Conservation (phyloP, 164 flowering plant species). For the Stephania cephalantha region DNA sequence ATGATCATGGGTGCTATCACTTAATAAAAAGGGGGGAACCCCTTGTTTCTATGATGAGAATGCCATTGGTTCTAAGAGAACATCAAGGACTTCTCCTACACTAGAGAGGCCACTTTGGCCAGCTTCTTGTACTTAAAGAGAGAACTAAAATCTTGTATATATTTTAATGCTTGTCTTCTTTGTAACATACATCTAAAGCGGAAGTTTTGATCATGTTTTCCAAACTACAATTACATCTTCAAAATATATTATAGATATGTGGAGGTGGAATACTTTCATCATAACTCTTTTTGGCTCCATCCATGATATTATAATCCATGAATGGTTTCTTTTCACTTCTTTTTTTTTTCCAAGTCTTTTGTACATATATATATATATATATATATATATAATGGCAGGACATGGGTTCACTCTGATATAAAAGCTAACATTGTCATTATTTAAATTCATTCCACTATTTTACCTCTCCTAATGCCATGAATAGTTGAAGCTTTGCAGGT, state of each 20-base stretch:
- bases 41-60: background rate
- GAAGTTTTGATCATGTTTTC: constrained; percentile 3
- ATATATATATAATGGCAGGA: background rate
- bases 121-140: background rate
- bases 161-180: background rate
- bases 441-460: too few species aligned
- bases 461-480: background rate
- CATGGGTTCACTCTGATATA: background rate
- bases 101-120: background rate
- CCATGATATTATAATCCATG: background rate
- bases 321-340: background rate
- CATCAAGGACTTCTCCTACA: background rate
- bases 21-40: background rate
- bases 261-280: constrained; percentile 1
- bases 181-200: background rate
- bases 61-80: background rate
- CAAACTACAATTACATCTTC: background rate
- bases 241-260: background rate
- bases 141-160: constrained; percentile 5
- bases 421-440: background rate
- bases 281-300: background rate
- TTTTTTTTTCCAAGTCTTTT: background rate
- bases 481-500: background rate
- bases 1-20: too few species aligned
- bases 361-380: background rate